Percentiles rank a stretch among this genome's conserved stretches.
phyloP scores from a whole-genome alignment of 2,329 filamentous ascomycete genomes.

The Macroventuria anomochaeta region DNA sequence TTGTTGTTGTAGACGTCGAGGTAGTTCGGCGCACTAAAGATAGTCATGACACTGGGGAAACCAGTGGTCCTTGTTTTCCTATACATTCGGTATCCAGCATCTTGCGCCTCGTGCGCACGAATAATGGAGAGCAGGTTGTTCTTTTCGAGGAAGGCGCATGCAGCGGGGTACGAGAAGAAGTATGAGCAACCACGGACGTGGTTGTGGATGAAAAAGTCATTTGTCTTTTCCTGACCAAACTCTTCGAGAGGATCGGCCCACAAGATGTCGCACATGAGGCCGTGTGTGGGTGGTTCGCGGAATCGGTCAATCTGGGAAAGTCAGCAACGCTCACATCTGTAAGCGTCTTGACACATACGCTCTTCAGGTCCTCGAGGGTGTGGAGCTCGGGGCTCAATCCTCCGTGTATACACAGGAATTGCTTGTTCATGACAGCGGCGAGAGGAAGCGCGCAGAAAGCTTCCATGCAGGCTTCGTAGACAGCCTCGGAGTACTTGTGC shows the following conservation, averaged over 20 bases:
- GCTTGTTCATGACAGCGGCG: constrained; percentile 99
- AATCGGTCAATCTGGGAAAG: constrained; percentile 85
- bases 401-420: constrained; percentile 98
- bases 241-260: constrained; percentile 99
- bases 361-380: constrained; percentile 91
- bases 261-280: constrained; percentile 98
- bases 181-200: constrained; percentile 98
- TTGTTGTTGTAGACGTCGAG: constrained; percentile 99
- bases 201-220: constrained; percentile 97
- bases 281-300: constrained; percentile 94
- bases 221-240: constrained; percentile 98
- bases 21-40: constrained; percentile 98
- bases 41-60: constrained; percentile 99
- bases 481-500: constrained; percentile 96
- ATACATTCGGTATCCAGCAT: constrained; percentile 99
- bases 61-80: constrained; percentile 97
- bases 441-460: constrained; percentile 94
- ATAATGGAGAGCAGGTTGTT: constrained; percentile 98
- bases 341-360: constrained; percentile 60
- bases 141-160: constrained; percentile 97
- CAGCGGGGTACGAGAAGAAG: constrained; percentile 98
- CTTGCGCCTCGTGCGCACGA: constrained; percentile 96
- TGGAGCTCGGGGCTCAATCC: constrained; percentile 95
- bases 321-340: constrained; percentile 24
- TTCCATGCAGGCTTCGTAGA: constrained; percentile 98